Evolutionary conservation across 1,284 basidiomycete genomes (phyloP).

Genomic region (Violaceomyces palustris): DNA sequence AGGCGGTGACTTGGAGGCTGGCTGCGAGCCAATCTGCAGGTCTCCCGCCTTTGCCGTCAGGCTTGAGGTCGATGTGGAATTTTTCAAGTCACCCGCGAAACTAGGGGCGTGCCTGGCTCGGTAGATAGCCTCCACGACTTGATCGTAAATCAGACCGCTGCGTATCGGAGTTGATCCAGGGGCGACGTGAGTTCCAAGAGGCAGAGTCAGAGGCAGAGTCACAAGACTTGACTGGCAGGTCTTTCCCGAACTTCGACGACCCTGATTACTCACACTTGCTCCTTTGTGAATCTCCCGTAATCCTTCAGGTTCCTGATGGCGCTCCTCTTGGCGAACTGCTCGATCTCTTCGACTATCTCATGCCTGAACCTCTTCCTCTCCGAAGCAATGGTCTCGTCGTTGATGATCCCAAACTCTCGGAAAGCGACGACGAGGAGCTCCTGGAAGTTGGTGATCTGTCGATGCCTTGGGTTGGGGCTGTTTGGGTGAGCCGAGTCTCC

Average conservation of each 20-base stretch:
- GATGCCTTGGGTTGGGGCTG: constrained; percentile 79
- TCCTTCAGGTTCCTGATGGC: constrained; percentile 82
- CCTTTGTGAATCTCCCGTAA: constrained; percentile 77
- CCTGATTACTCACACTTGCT: constrained; percentile 84
- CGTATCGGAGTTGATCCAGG: too few relatives aligned
- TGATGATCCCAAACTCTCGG: constrained; percentile 91
- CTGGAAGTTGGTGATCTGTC: constrained; percentile 95
- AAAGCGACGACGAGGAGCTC: constrained; percentile 62
- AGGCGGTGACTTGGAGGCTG: constrained; percentile 2
- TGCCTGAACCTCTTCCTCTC: constrained; percentile 82
- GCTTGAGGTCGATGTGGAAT: too few relatives aligned
- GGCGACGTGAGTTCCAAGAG: not conserved
- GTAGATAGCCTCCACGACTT: constrained; percentile 51
- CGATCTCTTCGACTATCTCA: constrained; percentile 88
- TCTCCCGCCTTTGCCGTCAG: constrained; percentile 20
- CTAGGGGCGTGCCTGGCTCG: constrained; percentile 45
- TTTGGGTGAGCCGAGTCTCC: constrained; percentile 91
- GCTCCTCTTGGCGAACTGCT: constrained; percentile 90
- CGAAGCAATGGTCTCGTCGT: constrained; percentile 84
- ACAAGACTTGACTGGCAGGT: too few relatives aligned
- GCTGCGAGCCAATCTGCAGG: constrained; percentile 27
- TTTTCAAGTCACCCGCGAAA: constrained; percentile 7
- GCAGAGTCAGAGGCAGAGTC: too few relatives aligned
- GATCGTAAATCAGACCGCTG: constrained; percentile 46
- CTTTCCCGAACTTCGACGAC: too few relatives aligned